A percentile compares a stretch with the other conserved stretches of the same genome.
phyloP scores from a whole-genome alignment of 805 yeast species.

The Suhomyces prunicola region DNA sequence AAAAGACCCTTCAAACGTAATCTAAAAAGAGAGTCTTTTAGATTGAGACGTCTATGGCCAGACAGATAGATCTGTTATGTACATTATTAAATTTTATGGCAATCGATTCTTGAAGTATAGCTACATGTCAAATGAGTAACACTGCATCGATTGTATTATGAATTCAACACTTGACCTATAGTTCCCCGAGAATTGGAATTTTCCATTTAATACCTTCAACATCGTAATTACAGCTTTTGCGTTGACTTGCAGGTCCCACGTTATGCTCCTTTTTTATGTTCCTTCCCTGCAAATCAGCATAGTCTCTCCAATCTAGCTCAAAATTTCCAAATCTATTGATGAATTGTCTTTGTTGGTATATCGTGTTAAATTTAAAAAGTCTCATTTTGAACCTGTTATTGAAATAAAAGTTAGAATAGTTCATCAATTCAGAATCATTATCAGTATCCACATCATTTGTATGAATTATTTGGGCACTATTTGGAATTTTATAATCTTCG shows the following conservation, averaged over 20 bases:
- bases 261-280: conserved; percentile 1
- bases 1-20: neutral
- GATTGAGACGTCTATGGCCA: neutral
- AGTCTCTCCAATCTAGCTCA: conserved; percentile 14
- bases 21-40: neutral
- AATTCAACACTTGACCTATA: conserved; percentile 10
- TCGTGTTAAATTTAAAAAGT: conserved; percentile 38
- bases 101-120: neutral
- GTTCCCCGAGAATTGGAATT: conserved; percentile 38
- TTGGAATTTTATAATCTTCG: neutral
- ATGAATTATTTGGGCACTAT: neutral
- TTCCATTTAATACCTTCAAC: conserved; percentile 40
- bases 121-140: neutral
- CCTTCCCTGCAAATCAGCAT: conserved; percentile 5
- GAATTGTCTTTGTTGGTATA: conserved; percentile 41
- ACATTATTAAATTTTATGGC: neutral
- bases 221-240: conserved; percentile 31
- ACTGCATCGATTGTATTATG: neutral
- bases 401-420: conserved; percentile 35
- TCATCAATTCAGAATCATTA: conserved; percentile 13
- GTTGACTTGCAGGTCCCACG: neutral
- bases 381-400: conserved; percentile 28
- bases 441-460: neutral
- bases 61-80: neutral
- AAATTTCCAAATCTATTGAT: conserved; percentile 41